Evolutionary conservation across 2,329 filamentous ascomycete genomes (phyloP).

Genomic region (Fusarium ramigenum): DNA sequence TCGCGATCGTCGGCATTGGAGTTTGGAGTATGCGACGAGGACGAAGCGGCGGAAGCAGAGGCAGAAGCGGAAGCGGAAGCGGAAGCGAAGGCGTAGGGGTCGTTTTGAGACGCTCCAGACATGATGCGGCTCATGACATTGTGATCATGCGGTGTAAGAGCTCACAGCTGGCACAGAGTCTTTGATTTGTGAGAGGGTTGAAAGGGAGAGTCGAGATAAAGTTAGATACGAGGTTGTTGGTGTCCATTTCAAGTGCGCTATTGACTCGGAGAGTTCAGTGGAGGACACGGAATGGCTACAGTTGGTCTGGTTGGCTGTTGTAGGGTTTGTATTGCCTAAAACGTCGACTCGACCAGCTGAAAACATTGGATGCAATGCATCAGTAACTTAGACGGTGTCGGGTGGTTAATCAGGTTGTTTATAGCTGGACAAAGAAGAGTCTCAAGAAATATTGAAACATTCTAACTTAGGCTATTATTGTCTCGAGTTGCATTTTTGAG

Average conservation of each 20-base stretch:
- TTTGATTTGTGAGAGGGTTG: neutral
- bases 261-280: neutral
- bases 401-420: neutral
- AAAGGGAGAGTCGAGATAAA: neutral
- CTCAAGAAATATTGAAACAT: neutral
- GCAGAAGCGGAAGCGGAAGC: slow-evolving; percentile 48
- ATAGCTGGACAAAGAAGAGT: slow-evolving; percentile 3
- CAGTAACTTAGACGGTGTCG: neutral
- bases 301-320: slow-evolving; percentile 6
- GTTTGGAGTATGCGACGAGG: slow-evolving; percentile 44
- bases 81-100: slow-evolving; percentile 50
- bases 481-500: neutral
- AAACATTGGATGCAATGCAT: neutral
- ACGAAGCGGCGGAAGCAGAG: slow-evolving; percentile 29
- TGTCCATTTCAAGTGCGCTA: neutral
- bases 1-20: slow-evolving; percentile 54
- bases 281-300: slow-evolving; percentile 6
- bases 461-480: neutral
- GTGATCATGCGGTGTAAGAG: slow-evolving; percentile 45
- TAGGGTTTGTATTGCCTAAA: slow-evolving; percentile 21
- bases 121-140: slow-evolving; percentile 54
- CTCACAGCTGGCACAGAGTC: slow-evolving; percentile 26
- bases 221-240: neutral
- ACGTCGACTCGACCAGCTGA: slow-evolving; percentile 8
- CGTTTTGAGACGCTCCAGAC: slow-evolving; percentile 50